Base-by-base conservation (phyloP, 2,329 filamentous ascomycete species). In the Fusarium compactum region DNA sequence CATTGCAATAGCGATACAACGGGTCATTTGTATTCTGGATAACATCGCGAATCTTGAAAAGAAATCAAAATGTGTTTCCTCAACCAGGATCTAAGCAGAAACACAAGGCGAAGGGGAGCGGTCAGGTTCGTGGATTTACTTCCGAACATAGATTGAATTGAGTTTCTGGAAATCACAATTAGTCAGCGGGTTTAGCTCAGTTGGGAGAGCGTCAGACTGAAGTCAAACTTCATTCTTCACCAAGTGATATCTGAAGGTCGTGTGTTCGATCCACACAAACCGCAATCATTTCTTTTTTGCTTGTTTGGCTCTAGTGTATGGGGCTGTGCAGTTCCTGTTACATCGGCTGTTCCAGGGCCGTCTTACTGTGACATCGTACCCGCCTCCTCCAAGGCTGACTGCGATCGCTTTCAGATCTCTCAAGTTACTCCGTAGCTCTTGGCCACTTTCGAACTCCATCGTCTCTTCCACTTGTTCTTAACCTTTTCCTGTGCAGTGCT, bases 211-310 rank as follows among this genome's bases (percentile, higher is more conserved):
- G 61, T 64, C 59, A 64, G 61, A 64, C 61, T 64, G 61, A 64
- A 64, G 59, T 41, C 12, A 50, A 64, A 64, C 62, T 64, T 64
- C 59, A 64, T 58, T 64, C 59, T 20, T 64, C 59, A 64, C 34
- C 27, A 45, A 32, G 59, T 58, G 51, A 64, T 34, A 64, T 64
- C 62, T 64, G 59, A 64, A 64, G 62, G 62, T 64, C 62, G 40
- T 64, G 62, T 64, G 62, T 64, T 64, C 62, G 62, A 64, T 64
- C 62, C 62, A 64, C 62, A 64, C 40, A 64, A 64, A 64, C 62
- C 51, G 62, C 62, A 64, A 3, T 12, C 2, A 1, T 18, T 18
- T 14, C 7, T 18, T 64, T 64, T 64, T 58, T 29, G 11, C n/a
- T 8, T n/a, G 0, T n/a, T n/a, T 1, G 1, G 34, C 18, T 38